These are phyloP conservation scores for Blakeslea trispora DNA, from an alignment of 371 early-diverging fungal genomes.

Conservation along the genomic window DNA sequence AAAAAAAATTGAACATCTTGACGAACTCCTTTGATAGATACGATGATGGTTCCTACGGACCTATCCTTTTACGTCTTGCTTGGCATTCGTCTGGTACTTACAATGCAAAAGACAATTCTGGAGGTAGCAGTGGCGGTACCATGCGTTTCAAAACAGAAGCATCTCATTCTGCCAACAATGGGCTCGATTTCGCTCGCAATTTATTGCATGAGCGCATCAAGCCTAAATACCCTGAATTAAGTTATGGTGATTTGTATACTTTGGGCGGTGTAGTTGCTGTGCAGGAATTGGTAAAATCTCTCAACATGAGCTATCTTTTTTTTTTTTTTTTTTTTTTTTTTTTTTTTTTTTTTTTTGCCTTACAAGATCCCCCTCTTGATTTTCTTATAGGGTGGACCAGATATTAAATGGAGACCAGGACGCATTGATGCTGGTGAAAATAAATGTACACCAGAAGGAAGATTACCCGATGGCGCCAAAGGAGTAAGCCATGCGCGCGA, in stretches of 20 bases:
- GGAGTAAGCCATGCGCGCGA: slow-evolving; percentile 65
- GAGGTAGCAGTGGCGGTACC: slow-evolving; percentile 82
- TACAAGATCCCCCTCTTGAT: too few species aligned
- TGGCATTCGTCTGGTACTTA: slow-evolving; percentile 88
- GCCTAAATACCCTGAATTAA: slow-evolving; percentile 67
- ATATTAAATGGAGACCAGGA: slow-evolving; percentile 78
- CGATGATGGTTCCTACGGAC: slow-evolving; percentile 31
- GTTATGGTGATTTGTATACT: slow-evolving; percentile 83
- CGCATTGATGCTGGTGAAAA: slow-evolving; percentile 62
- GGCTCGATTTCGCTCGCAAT: slow-evolving; percentile 72
- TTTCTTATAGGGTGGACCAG: slow-evolving; percentile 63
- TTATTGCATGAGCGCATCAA: slow-evolving; percentile 71
- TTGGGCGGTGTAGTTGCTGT: slow-evolving; percentile 48
- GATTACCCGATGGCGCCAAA: slow-evolving; percentile 82
- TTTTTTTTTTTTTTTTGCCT: too few species aligned
- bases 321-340: not conserved
- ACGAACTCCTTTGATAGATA: slow-evolving; percentile 14
- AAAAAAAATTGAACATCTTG: too few species aligned
- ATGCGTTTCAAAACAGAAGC: slow-evolving; percentile 72
- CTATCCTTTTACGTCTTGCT: slow-evolving; percentile 64
- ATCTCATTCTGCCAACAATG: slow-evolving; percentile 75
- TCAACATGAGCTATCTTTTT: too few species aligned
- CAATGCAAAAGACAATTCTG: slow-evolving; percentile 61
- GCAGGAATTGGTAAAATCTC: slow-evolving; percentile 26
- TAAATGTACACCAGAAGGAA: slow-evolving; percentile 73